Percentiles rank a stretch among this genome's conserved stretches.
These are phyloP conservation scores for Penicillium egyptiacum DNA, from an alignment of 495 filamentous ascomycete species.

Conservation along the genomic window DNA sequence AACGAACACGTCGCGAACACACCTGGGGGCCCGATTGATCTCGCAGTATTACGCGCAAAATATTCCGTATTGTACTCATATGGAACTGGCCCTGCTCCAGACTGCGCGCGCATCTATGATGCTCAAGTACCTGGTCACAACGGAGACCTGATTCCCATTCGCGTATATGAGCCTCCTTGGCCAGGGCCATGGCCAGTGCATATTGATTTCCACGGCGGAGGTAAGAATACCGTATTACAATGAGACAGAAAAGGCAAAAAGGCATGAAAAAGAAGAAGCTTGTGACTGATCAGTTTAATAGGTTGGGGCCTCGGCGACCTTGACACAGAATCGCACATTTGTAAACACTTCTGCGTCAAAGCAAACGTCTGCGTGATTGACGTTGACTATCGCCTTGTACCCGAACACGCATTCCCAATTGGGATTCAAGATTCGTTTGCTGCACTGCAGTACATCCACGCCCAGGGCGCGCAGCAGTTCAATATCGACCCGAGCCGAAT, in stretches of 20 bases:
- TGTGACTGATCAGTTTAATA: constrained; percentile 19
- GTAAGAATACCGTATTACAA: not conserved
- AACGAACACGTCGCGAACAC: constrained; percentile 34
- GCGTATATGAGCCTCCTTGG: constrained; percentile 45
- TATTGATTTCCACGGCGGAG: constrained; percentile 49
- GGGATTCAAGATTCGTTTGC: constrained; percentile 49
- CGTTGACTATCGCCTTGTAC: constrained; percentile 53
- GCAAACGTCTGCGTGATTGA: constrained; percentile 49
- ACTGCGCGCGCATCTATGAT: constrained; percentile 34
- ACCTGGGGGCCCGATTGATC: constrained; percentile 30
- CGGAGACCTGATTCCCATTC: constrained; percentile 39
- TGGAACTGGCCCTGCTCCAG: constrained; percentile 30
- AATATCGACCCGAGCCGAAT: constrained; percentile 45
- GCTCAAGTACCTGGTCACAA: constrained; percentile 39
- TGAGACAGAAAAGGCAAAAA: too few relatives aligned
- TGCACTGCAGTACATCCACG: constrained; percentile 29
- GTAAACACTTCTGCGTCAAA: constrained; percentile 35
- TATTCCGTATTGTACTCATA: constrained; percentile 35
- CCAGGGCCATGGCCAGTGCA: constrained; percentile 48
- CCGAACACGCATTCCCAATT: constrained; percentile 48
- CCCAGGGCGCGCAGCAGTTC: constrained; percentile 37
- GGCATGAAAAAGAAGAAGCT: not conserved
- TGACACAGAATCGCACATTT: constrained; percentile 37
- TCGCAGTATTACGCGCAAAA: constrained; percentile 26
- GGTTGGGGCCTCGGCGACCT: constrained; percentile 53